Evolutionary conservation across 345 rosid genomes (phyloP).

Genomic region (Gynandropsis gynandra): DNA sequence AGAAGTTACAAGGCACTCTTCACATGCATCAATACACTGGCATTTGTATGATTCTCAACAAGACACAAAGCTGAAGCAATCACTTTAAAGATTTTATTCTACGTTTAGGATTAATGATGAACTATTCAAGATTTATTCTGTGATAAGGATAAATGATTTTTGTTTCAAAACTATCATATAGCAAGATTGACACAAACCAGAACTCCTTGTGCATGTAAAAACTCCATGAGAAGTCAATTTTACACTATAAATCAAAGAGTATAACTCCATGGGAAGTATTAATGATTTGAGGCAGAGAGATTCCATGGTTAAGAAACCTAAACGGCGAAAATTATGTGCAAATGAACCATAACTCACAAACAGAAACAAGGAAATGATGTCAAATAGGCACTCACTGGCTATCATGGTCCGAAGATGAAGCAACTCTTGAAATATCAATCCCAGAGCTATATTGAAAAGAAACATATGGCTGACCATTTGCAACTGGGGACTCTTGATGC

Average conservation of each 20-base stretch:
- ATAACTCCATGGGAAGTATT: background rate
- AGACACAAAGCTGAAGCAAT: constrained; percentile 10
- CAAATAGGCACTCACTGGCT: constrained; percentile 78
- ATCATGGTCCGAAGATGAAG: constrained; percentile 93
- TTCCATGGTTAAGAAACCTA: constrained; percentile 3
- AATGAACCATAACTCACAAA: constrained; percentile 3
- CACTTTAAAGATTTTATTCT: background rate
- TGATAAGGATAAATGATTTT: background rate
- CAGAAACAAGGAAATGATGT: constrained; percentile 8
- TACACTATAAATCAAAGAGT: constrained; percentile 4
- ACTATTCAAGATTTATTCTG: background rate
- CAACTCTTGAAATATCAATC: constrained; percentile 80
- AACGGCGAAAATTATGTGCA: constrained; percentile 10
- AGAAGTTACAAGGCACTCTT: constrained; percentile 3
- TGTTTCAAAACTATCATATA: constrained; percentile 4
- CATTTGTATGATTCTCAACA: constrained; percentile 8
- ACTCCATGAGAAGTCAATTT: constrained; percentile 11
- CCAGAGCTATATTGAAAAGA: constrained; percentile 96
- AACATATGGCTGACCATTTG: constrained; percentile 72
- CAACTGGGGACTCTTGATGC: constrained; percentile 81
- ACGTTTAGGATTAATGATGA: background rate
- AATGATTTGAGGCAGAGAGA: background rate
- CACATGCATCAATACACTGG: constrained; percentile 9
- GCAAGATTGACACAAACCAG: constrained; percentile 17
- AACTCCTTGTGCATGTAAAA: background rate